phyloP scores from a whole-genome alignment of 2,329 filamentous ascomycete species.

The Talaromyces sp. region DNA sequence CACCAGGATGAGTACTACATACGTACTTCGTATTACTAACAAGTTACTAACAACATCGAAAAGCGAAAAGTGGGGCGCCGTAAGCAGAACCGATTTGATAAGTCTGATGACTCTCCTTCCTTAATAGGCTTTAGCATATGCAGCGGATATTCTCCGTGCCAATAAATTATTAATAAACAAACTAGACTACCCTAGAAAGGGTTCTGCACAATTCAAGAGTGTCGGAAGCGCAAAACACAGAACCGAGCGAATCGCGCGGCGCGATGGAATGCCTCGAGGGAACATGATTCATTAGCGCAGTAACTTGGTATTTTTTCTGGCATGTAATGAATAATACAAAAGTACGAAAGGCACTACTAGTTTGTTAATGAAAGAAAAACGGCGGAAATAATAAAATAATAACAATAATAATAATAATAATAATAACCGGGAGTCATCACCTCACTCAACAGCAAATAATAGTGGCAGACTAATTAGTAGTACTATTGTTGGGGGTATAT shows the following conservation, averaged over 20 bases:
- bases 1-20: background rate
- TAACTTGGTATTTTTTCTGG: background rate
- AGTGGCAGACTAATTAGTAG: background rate
- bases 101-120: background rate
- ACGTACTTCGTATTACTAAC: background rate
- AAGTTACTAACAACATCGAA: background rate
- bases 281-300: background rate
- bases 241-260: too few species aligned
- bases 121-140: background rate
- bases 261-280: background rate
- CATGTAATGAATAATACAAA: too few species aligned
- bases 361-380: too few species aligned
- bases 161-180: background rate
- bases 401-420: too few species aligned
- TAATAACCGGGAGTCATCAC: too few species aligned
- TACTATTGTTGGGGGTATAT: background rate
- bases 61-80: too few species aligned
- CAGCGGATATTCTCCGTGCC: background rate
- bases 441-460: background rate
- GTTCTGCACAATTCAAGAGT: too few species aligned
- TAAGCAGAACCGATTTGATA: background rate
- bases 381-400: too few species aligned
- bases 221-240: too few species aligned
- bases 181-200: too few species aligned
- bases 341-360: too few species aligned